These are phyloP conservation scores for Pseudomassariella vexata DNA, from an alignment of 2,329 filamentous ascomycete species.

Conservation along the genomic window DNA sequence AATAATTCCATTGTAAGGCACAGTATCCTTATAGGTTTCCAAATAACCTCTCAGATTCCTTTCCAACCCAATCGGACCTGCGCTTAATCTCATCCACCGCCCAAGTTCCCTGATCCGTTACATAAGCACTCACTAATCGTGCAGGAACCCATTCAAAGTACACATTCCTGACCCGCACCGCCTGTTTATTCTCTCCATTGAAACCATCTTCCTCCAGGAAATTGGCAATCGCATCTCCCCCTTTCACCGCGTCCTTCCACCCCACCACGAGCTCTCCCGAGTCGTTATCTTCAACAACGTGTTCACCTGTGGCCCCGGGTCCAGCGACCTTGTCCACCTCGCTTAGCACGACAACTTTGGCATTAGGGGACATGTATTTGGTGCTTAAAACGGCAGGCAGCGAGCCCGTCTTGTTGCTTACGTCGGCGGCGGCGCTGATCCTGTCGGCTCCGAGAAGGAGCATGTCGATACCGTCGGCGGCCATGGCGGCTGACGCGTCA, in stretches of 20 bases:
- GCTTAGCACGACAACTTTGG: slow-evolving; percentile 48
- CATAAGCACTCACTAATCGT: slow-evolving; percentile 43
- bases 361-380: slow-evolving; percentile 37
- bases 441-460: slow-evolving; percentile 61
- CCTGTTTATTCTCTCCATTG: slow-evolving; percentile 5
- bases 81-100: slow-evolving; percentile 29
- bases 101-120: slow-evolving; percentile 47
- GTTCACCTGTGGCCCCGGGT: slow-evolving; percentile 34
- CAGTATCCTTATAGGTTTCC: slow-evolving; percentile 32
- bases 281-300: slow-evolving; percentile 45
- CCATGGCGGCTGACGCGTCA: slow-evolving; percentile 53
- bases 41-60: slow-evolving; percentile 36
- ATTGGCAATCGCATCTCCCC: slow-evolving; percentile 10
- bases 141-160: slow-evolving; percentile 58
- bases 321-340: slow-evolving; percentile 57
- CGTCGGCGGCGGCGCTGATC: slow-evolving; percentile 49
- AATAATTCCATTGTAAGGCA: no score
- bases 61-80: slow-evolving; percentile 29
- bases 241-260: slow-evolving; percentile 34
- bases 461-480: slow-evolving; percentile 45
- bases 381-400: slow-evolving; percentile 52
- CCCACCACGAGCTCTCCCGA: slow-evolving; percentile 39
- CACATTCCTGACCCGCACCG: slow-evolving; percentile 38
- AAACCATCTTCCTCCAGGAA: background rate
- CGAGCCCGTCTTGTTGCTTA: slow-evolving; percentile 64